Evolutionary conservation across 805 yeast genomes (phyloP), one percentile per base, ranked within the genome.

Genomic region (Nakazawaea peltata): DNA sequence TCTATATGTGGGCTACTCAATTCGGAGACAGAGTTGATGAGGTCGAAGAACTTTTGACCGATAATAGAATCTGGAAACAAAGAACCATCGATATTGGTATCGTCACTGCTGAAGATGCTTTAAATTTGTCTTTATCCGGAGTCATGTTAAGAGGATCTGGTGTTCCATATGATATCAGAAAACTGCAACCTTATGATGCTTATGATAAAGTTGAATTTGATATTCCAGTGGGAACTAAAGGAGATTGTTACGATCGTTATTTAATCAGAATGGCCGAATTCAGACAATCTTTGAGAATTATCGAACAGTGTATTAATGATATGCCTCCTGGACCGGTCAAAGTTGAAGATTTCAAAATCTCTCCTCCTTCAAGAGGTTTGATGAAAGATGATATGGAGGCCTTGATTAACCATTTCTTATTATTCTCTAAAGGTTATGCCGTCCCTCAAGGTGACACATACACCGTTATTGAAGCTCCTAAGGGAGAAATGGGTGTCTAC

Each of bases 311-410:
- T 66, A 74, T 81, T 51, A 85, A 84, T 62, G 80, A 84, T 47
- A 85, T 85, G 85, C 95, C 95, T 24, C 80, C 86, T 43, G 95
- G 95, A 26, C 90, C 94, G 29, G 83, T 81, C 48, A 84, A 84
- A 65, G 92, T 81, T 42, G 95, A 85, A 65, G 95, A 85, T 63
- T 84, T 71, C 69, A 85, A 85, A 67, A 72, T 85, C 47, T 65
- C 76, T 34, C 86, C 92, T 23, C 95, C 95, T 25, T 77, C 94
- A 42, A 77, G 90, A 57, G 57, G 76, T 17, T 53, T 71, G 49
- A 85, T 85, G 94, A 85, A 85, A 65, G 85, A 80, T 56, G 94
- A 85, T 60, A 85, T 85, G 95, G 95, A 85, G 68, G 80, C 90
- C 16, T 70, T 85, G 48, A 85, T 85, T 56, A 94, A 85, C 59